phyloP scores from a whole-genome alignment of 371 early-diverging fungal genomes.

The Mucor indicus region DNA sequence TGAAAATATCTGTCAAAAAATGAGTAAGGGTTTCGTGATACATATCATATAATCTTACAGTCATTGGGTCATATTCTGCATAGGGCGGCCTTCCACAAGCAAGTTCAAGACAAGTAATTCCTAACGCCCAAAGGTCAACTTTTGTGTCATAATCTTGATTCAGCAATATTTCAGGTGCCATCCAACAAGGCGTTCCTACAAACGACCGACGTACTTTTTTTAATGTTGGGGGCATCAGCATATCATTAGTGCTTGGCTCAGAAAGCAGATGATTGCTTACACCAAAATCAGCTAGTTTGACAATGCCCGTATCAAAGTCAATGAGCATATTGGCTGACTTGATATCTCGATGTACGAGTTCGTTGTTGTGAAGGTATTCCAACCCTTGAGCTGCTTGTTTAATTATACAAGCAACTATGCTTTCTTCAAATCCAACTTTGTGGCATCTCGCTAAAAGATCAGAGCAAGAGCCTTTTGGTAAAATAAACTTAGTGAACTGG shows the following conservation, averaged over 20 bases:
- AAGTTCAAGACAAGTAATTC: conserved; percentile 94
- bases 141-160: conserved; percentile 72
- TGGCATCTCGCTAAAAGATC: conserved; percentile 26
- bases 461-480: conserved; percentile 34
- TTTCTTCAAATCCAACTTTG: conserved; percentile 33
- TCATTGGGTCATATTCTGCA: conserved; percentile 84
- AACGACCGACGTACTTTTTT: conserved; percentile 44
- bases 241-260: background rate
- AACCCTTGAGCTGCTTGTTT: conserved; percentile 86
- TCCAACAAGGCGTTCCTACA: conserved; percentile 89
- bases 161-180: conserved; percentile 88
- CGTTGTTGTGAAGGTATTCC: conserved; percentile 86
- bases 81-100: conserved; percentile 93
- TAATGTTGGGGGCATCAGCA: background rate
- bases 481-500: no score
- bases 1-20: conserved; percentile 28
- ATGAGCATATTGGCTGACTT: conserved; percentile 92
- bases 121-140: conserved; percentile 89
- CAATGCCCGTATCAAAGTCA: conserved; percentile 59
- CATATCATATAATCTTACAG: conserved; percentile 28
- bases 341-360: conserved; percentile 95
- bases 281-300: conserved; percentile 50
- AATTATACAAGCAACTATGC: conserved; percentile 58
- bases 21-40: background rate
- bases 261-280: conserved; percentile 33